Evolutionary conservation across 768 basidiomycete species (phyloP).

Genomic region (Suillus luteus): DNA sequence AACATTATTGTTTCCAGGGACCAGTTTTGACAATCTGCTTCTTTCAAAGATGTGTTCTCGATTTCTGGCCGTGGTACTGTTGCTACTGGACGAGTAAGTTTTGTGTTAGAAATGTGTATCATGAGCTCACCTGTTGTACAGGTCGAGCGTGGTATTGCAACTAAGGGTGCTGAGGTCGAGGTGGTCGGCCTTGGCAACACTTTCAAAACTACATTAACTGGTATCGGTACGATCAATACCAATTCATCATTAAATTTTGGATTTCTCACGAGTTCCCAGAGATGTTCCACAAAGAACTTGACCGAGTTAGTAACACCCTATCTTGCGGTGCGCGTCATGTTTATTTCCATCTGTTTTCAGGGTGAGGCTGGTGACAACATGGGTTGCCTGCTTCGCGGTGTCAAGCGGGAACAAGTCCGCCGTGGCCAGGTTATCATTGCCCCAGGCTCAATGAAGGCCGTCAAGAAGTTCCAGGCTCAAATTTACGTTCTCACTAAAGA

Average conservation of each 20-base stretch:
- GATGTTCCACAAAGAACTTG: constrained; percentile 99
- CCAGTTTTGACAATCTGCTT: constrained; percentile 1
- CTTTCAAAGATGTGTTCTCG: constrained; percentile 82
- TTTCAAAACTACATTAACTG: constrained; percentile 93
- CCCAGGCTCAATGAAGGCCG: constrained; percentile 91
- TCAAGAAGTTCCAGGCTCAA: constrained; percentile 92
- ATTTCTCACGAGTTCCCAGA: constrained; percentile 46
- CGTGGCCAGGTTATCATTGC: constrained; percentile 91
- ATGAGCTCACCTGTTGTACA: constrained; percentile 29
- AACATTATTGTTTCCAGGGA: not conserved
- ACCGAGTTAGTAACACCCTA: constrained; percentile 57
- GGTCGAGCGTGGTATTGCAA: constrained; percentile 90
- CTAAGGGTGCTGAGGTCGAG: constrained; percentile 93
- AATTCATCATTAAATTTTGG: not conserved
- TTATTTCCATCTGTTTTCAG: constrained; percentile 36
- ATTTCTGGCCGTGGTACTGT: constrained; percentile 99
- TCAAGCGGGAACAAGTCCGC: constrained; percentile 94
- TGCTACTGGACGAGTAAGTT: constrained; percentile 84
- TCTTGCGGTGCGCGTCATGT: not conserved
- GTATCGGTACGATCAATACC: constrained; percentile 63
- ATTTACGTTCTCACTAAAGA: constrained; percentile 61
- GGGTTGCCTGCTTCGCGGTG: constrained; percentile 93
- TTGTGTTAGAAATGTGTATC: not conserved
- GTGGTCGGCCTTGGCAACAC: constrained; percentile 80
- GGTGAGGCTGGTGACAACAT: constrained; percentile 99